Conservation (phyloP, 441 rosid species). For the Melastoma candidum region DNA sequence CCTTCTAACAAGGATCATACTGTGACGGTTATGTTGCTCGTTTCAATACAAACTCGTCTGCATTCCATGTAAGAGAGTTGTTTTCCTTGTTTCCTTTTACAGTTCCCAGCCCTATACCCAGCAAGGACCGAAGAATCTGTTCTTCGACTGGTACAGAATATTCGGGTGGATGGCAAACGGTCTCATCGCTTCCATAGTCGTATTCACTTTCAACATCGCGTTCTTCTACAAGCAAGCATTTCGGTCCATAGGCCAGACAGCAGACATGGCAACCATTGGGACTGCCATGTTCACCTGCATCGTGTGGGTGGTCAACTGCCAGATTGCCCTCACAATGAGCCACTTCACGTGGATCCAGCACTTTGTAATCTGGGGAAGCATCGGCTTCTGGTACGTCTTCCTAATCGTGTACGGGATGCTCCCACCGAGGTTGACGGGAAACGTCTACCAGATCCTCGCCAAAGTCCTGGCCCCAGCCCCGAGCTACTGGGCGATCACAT, state of each 20-base stretch:
- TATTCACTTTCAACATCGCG: conserved; percentile 65
- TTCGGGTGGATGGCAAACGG: conserved; percentile 97
- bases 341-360: conserved; percentile 99
- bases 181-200: conserved; percentile 59
- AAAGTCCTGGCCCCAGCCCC: conserved; percentile 94
- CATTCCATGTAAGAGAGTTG: too few species aligned
- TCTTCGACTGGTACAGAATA: conserved; percentile 92
- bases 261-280: conserved; percentile 83
- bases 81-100: conserved; percentile 16
- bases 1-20: neutral
- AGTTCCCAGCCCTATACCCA: conserved; percentile 98
- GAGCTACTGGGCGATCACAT: conserved; percentile 62
- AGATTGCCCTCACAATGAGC: conserved; percentile 89
- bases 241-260: conserved; percentile 71
- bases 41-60: neutral
- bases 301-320: conserved; percentile 84
- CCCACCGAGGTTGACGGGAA: conserved; percentile 61
- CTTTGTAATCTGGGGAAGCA: conserved; percentile 86
- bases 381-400: conserved; percentile 70
- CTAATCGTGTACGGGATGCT: conserved; percentile 83
- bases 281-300: conserved; percentile 97
- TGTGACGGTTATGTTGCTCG: neutral
- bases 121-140: conserved; percentile 87
- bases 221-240: conserved; percentile 74
- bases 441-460: conserved; percentile 53